Conservation (phyloP, 2,329 filamentous ascomycete genomes). For the Cladophialophora yegresii region DNA sequence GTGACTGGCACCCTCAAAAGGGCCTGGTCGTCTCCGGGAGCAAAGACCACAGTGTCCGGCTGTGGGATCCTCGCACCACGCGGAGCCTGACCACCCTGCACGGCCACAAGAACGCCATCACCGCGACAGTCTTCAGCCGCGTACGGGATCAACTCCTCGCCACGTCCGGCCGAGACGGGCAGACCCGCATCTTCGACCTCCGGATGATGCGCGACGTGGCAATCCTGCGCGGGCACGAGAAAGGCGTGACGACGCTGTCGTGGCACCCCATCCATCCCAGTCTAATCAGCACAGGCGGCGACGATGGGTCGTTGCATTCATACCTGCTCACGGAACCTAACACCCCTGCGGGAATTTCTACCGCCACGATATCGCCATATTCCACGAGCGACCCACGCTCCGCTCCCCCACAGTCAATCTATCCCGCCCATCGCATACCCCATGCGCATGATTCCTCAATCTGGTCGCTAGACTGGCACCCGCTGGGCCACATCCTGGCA, state of each 20-base stretch:
- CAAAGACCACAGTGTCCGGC: conserved; percentile 94
- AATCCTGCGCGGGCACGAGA: conserved; percentile 89
- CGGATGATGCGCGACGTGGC: conserved; percentile 98
- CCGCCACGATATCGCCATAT: conserved; percentile 69
- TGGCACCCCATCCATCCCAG: conserved; percentile 95
- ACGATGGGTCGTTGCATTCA: conserved; percentile 86
- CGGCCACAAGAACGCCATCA: conserved; percentile 96
- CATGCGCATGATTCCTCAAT: conserved; percentile 94
- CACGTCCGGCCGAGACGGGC: conserved; percentile 90
- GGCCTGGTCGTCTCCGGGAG: conserved; percentile 92
- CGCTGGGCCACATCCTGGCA: conserved; percentile 89
- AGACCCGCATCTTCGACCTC: conserved; percentile 88
- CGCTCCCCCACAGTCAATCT: conserved; percentile 84
- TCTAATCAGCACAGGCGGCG: conserved; percentile 84
- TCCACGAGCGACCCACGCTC: conserved; percentile 78
- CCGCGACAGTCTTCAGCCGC: conserved; percentile 86
- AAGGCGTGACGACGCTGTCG: conserved; percentile 86
- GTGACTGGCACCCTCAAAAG: conserved; percentile 97
- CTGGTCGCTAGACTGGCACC: conserved; percentile 98
- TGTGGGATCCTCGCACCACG: conserved; percentile 94
- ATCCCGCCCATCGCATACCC: conserved; percentile 81
- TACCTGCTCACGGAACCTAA: conserved; percentile 97
- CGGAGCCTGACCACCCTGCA: conserved; percentile 91
- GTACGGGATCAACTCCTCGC: conserved; percentile 82
- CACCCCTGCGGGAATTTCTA: conserved; percentile 70